phyloP scores from a whole-genome alignment of 352 stramenopile genomes.

The Phytophthora pisi region DNA sequence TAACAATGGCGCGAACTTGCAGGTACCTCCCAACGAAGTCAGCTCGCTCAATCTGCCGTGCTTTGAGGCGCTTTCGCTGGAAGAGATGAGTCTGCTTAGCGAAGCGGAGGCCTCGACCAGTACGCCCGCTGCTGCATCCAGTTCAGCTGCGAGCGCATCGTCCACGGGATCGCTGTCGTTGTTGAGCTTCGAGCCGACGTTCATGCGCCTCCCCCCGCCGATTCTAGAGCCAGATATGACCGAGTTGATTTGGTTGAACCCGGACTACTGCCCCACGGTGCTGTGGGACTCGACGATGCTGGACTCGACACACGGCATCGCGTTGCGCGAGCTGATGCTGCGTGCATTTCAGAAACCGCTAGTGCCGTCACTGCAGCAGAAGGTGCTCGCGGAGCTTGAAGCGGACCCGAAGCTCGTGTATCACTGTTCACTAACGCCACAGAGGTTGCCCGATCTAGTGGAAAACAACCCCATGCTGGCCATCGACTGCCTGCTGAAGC shows the following conservation, averaged over 20 bases:
- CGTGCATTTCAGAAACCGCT: conserved; percentile 91
- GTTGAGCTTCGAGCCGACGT: conserved; percentile 88
- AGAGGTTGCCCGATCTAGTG: conserved; percentile 95
- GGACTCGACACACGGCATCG: conserved; percentile 83
- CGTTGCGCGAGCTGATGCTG: conserved; percentile 90
- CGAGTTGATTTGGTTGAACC: conserved; percentile 93
- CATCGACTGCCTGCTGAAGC: conserved; percentile 95
- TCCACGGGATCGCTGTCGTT: conserved; percentile 70
- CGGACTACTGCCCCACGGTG: conserved; percentile 90
- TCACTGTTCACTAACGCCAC: conserved; percentile 92
- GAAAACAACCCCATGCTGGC: conserved; percentile 99
- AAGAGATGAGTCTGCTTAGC: conserved; percentile 71
- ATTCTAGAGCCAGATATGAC: conserved; percentile 89
- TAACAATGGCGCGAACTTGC: conserved; percentile 78
- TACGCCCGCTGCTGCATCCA: conserved; percentile 29
- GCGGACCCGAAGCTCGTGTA: conserved; percentile 91
- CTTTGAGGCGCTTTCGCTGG: conserved; percentile 72
- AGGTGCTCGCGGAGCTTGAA: conserved; percentile 89
- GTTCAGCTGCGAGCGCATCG: conserved; percentile 29
- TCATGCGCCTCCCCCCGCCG: conserved; percentile 84
- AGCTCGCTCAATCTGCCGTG: conserved; percentile 72
- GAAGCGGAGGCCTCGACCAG: conserved; percentile 31
- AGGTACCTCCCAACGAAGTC: conserved; percentile 74
- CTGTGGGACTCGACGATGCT: conserved; percentile 92
- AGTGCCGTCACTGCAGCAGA: conserved; percentile 89